Evolutionary conservation across 2,329 filamentous ascomycete genomes (phyloP).

Genomic region (Thielaviopsis punctulata): DNA sequence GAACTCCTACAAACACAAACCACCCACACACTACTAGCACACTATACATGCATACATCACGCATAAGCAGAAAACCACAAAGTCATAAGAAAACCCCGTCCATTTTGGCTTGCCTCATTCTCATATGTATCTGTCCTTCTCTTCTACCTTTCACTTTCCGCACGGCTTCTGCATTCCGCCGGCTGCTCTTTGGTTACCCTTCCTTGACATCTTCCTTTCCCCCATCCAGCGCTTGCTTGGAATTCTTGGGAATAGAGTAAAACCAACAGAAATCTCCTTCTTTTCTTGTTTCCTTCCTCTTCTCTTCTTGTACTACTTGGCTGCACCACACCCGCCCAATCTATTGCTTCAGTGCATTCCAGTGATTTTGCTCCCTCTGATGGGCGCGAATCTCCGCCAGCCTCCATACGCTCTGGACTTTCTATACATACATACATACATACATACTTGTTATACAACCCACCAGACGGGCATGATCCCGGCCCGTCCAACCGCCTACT

Average conservation of each 20-base stretch:
- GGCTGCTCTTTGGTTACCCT: neutral
- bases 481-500: neutral
- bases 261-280: too few relatives aligned
- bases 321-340: neutral
- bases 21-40: too few relatives aligned
- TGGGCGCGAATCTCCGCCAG: neutral
- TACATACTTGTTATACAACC: too few relatives aligned
- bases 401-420: too few relatives aligned
- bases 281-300: neutral
- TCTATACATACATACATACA: too few relatives aligned
- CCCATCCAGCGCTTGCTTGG: neutral
- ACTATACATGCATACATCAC: too few relatives aligned
- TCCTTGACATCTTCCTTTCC: neutral
- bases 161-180: neutral
- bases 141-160: constrained; percentile 7
- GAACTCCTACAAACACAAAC: too few relatives aligned
- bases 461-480: neutral
- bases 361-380: neutral
- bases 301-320: neutral
- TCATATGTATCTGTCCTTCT: too few relatives aligned
- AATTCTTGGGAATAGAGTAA: too few relatives aligned
- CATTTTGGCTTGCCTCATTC: neutral
- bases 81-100: too few relatives aligned
- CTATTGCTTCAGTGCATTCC: neutral
- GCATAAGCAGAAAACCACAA: too few relatives aligned